Evolutionary conservation across 805 yeast species (phyloP), one percentile per base, ranked within the genome.

Genomic region (Wickerhamomyces strasburgensis): DNA sequence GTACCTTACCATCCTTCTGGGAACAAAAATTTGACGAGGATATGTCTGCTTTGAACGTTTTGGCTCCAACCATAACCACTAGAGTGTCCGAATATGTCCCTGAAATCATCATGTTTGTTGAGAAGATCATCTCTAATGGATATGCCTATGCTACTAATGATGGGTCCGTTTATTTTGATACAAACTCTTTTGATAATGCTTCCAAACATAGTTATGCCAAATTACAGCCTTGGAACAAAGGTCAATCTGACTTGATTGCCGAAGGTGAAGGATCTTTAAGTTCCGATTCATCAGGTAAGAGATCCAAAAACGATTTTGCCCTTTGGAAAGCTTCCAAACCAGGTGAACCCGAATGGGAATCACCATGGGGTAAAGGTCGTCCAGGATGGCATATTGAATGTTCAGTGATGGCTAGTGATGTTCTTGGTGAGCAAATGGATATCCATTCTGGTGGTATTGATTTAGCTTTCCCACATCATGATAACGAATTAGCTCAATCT

Each of bases 341-440:
- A 6, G 98, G 98, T 51, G 98, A 93, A 65, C 98, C 98, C 17
- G 74, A 78, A 33, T 93, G 98, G 98, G 75, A 71, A 5, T 86
- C 96, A 2, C 89, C 90, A 19, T 93, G 98, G 98, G 98, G 98
- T 18, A 70, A 70, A 41, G 98, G 98, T 36, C 81, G 98, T 60
- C 98, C 98, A 11, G 98, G 98, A 4, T 93, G 98, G 98, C 98
- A 93, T 60, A 93, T 93, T 60, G 98, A 93, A 65, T 93, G 98
- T 72, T 88, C 97, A 7, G 98, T 93, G 15, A 93, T 93, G 98
- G 98, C 98, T 2, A 74, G 88, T 35, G 95, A 88, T 49, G 73
- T 89, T 32, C 72, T 84, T 27, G 98, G 98, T 5, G 62, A 74
- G 15, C 70, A 72, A 41, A 84, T 93, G 73, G 98, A 93, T 61